Conservation (phyloP, 495 filamentous ascomycete species). For the Baudoinia panamericana region DNA sequence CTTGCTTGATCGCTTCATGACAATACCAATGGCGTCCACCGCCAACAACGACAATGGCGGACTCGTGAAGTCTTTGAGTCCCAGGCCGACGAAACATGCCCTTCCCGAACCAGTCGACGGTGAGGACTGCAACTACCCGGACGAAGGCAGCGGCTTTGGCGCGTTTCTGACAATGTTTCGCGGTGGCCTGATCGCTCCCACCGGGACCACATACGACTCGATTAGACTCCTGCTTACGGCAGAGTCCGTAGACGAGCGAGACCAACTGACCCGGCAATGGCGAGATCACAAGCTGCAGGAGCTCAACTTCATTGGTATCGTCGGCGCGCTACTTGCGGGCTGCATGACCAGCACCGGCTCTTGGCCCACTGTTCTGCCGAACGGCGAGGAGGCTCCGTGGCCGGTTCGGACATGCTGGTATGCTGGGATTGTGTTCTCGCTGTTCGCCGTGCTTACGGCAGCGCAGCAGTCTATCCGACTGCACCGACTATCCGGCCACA, state of each 20-base stretch:
- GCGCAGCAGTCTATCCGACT: constrained; percentile 25
- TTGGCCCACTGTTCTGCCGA: constrained; percentile 23
- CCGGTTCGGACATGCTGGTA: constrained; percentile 22
- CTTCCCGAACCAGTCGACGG: no score
- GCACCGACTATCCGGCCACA: constrained; percentile 22
- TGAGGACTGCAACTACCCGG: background rate
- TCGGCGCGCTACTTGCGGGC: constrained; percentile 23
- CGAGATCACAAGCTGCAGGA: constrained; percentile 20
- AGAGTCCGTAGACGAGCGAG: constrained; percentile 16
- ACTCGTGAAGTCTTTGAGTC: no score
- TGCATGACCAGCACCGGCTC: constrained; percentile 24
- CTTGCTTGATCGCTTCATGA: no score
- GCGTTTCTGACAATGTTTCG: background rate
- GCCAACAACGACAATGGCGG: no score
- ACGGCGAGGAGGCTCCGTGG: constrained; percentile 17
- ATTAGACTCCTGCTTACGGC: constrained; percentile 22
- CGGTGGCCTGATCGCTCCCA: background rate
- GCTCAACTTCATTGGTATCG: constrained; percentile 25
- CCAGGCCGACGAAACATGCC: no score
- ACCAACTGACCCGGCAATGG: constrained; percentile 23
- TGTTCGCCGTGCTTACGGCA: constrained; percentile 20
- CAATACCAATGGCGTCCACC: no score
- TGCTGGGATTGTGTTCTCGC: constrained; percentile 22
- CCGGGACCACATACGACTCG: constrained; percentile 17
- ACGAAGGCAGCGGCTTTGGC: background rate